Evolutionary conservation across 495 filamentous ascomycete genomes (phyloP).

Genomic region (Talaromyces borbonicus): DNA sequence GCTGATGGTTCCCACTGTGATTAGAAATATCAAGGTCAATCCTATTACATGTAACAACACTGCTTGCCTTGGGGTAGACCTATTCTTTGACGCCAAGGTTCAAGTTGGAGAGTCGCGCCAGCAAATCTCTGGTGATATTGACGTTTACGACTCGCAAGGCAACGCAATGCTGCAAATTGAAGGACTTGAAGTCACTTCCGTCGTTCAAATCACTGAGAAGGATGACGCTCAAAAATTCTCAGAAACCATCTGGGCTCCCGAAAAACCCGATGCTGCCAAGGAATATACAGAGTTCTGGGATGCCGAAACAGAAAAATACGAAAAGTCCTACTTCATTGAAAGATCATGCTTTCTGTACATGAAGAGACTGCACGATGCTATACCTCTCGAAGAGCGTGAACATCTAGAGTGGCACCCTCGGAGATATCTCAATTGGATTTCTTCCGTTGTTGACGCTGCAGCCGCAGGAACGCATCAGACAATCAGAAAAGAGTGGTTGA

Average conservation of each 20-base stretch:
- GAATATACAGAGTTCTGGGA: not conserved
- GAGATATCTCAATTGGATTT: conserved; percentile 4
- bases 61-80: not conserved
- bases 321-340: not conserved
- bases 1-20: conserved; percentile 16
- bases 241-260: not conserved
- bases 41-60: conserved; percentile 24
- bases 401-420: not conserved
- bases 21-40: conserved; percentile 29
- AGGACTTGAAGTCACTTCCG: no score
- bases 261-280: not conserved
- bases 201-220: no score
- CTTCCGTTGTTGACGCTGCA: conserved; percentile 1
- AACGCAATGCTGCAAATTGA: no score
- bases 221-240: no score
- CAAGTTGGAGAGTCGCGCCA: not conserved
- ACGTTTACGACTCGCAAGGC: not conserved
- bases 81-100: not conserved
- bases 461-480: conserved; percentile 6
- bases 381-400: not conserved
- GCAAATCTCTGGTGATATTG: not conserved
- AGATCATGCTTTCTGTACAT: not conserved
- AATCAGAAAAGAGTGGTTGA: conserved; percentile 17
- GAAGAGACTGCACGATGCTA: not conserved
- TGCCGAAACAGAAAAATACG: not conserved